Base-by-base conservation (phyloP, 169 alveolate genomes). In the Cryptosporidium ubiquitum region DNA sequence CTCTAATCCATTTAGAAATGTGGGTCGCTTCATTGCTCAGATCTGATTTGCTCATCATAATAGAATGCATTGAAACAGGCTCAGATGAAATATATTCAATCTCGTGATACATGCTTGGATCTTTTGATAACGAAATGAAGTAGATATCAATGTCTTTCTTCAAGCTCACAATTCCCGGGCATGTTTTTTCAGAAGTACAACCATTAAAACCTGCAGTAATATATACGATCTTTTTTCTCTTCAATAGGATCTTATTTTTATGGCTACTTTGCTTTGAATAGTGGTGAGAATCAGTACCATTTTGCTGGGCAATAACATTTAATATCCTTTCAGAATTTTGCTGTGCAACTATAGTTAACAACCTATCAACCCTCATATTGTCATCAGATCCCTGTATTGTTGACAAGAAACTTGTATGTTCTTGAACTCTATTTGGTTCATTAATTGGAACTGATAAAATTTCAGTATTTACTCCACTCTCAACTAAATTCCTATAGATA, bases 121-220 rank as follows among this genome's bases (percentile, higher is more conserved):
- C 64, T 18, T 61, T 79, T 79, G 79, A 61, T 61, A 79, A 40
- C 6, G 89, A 58, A 47, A 79, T 79, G 26, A 64, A 29, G 26
- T 61, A 79, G 14, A 79, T 64, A 61, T 79, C 89, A 37, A 52
- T 42, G 2, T 42, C 74, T 42, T 79, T 66, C 26, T 79, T 79
- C 51, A 79, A 44, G 51, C 39, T 58, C 3, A 79, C 44, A 35
- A 79, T 64, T n/a, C 89, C 75, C 6, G 89, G 89, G 47, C 89
- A 79, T 31, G 61, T 79, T 37, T 79, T 60, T 61, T 33, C 79
- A 33, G 79, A 60, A 37, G 75, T 79, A 26, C 89, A 79, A 5
- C 89, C 89, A 79, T 58, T 79, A 58, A 37, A 79, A 10, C 89
- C 89, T 42, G 89, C 44, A 26, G 89, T 79, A 26, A 79, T 60